Evolutionary conservation across 2,329 filamentous ascomycete genomes (phyloP).

Genomic region (Colletotrichum incanum): DNA sequence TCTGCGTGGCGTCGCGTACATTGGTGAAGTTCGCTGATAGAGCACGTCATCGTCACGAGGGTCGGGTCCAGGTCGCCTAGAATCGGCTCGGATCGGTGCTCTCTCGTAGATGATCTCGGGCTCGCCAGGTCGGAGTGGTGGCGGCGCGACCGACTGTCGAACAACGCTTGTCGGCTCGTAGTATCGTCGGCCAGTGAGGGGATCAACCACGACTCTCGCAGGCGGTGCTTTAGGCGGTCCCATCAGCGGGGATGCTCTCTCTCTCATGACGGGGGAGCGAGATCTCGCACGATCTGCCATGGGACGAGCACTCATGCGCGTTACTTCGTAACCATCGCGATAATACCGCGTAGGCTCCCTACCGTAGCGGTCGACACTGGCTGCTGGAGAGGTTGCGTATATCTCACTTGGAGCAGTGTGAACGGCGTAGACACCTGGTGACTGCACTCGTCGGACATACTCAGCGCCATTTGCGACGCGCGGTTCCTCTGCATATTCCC

Average conservation of each 20-base stretch:
- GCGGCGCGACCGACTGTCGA: conserved; percentile 69
- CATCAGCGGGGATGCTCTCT: conserved; percentile 65
- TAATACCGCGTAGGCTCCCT: conserved; percentile 61
- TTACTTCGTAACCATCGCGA: conserved; percentile 58
- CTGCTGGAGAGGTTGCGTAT: conserved; percentile 57
- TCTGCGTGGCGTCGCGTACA: conserved; percentile 65
- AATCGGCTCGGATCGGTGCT: conserved; percentile 65
- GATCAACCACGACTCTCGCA: conserved; percentile 82
- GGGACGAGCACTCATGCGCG: conserved; percentile 65
- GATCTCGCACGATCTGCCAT: conserved; percentile 65
- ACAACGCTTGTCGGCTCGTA: conserved; percentile 66
- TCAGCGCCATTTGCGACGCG: conserved; percentile 51
- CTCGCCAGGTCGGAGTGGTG: conserved; percentile 58
- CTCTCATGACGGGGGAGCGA: conserved; percentile 62
- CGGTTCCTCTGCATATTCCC: conserved; percentile 53
- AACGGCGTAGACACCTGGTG: conserved; percentile 55
- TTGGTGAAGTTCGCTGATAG: conserved; percentile 68
- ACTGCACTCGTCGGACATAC: conserved; percentile 56
- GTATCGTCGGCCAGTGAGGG: conserved; percentile 85
- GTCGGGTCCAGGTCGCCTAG: conserved; percentile 64
- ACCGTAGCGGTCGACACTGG: conserved; percentile 61
- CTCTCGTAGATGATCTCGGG: conserved; percentile 78
- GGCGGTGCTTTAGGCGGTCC: conserved; percentile 67
- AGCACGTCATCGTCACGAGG: conserved; percentile 67
- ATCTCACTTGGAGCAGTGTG: conserved; percentile 57